phyloP scores from a whole-genome alignment of 2,329 filamentous ascomycete species.

The Monilinia fructigena region DNA sequence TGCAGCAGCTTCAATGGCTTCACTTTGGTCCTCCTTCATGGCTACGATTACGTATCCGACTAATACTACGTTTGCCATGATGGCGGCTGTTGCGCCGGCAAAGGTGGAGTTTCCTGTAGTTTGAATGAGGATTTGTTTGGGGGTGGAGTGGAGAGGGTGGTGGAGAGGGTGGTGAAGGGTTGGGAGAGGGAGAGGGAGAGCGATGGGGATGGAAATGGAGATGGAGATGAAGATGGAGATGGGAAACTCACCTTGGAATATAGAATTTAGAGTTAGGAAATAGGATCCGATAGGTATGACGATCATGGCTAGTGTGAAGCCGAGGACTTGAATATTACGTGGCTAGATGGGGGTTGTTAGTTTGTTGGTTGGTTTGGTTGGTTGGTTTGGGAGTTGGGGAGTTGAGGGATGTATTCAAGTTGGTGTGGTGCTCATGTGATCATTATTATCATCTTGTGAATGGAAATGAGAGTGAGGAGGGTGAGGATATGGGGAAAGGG shows the following conservation, averaged over 20 bases:
- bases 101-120: constrained; percentile 78
- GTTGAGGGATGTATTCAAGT: too few species aligned
- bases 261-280: constrained; percentile 71
- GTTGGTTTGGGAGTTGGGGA: too few species aligned
- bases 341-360: constrained; percentile 46
- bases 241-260: constrained; percentile 68
- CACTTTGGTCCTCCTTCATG: constrained; percentile 74
- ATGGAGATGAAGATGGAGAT: background rate
- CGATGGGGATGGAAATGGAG: background rate
- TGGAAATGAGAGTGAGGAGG: background rate
- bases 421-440: too few species aligned
- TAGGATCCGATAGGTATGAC: constrained; percentile 84
- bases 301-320: constrained; percentile 90
- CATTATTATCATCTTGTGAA: too few species aligned
- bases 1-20: constrained; percentile 44
- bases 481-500: too few species aligned
- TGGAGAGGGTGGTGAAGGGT: background rate
- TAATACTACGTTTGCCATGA: constrained; percentile 88
- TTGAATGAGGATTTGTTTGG: constrained; percentile 4
- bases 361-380: background rate
- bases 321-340: constrained; percentile 87
- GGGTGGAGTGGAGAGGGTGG: too few species aligned
- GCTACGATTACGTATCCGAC: constrained; percentile 90
- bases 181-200: constrained; percentile 1
- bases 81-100: constrained; percentile 78